Base-by-base conservation (phyloP, 2,329 filamentous ascomycete species). In the Ceratocystis harringtonii region DNA sequence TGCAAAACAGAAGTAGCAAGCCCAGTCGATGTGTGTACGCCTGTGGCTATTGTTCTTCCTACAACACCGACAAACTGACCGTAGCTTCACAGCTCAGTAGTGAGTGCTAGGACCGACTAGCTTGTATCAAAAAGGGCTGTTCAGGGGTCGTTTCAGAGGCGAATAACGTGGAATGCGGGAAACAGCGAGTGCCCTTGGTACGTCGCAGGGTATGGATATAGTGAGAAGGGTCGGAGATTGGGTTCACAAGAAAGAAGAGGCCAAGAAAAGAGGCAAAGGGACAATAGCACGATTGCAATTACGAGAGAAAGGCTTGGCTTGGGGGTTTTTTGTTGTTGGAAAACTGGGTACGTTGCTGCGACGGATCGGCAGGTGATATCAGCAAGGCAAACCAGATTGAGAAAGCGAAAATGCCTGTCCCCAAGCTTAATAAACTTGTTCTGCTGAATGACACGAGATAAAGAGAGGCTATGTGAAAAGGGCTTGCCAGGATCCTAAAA, bases 31-130 rank as follows among this genome's bases (percentile, higher is more conserved):
- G 55, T 32, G 55, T 8, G 48, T 52, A 52, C 7, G 17, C 48
- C 36, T 41, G 48, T 52, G 19, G 19, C n/a, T 50, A 10, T 12
- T 50, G 19, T 50, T 50, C 25, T 28, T 52, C 62, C 62, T 68
- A 41, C 68, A 66, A 57, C 66, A 65, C 48, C 64, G 62, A 61
- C 60, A 65, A 66, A 66, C 30, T n/a, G 8, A 66, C 68, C 28
- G 17, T 36, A 58, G 55, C 55, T 58, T 58, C 55, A 58, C 25
- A 58, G 15, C 55, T 58, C 15, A 36, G 22, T n/a, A n/a, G 19
- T 10, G 8, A 6, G 55, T 36, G 32, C 30, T 36, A 36, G 55
- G 30, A 36, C 28, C 55, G 32, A 58, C 28, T 58, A 58, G 12
- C 17, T 57, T 57, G 52, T 58, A 58, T 36, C 55, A 58, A 30